Evolutionary conservation across 164 flowering plant genomes (phyloP), one percentile per base, ranked within the genome.

Genomic region (Annona cherimola): DNA sequence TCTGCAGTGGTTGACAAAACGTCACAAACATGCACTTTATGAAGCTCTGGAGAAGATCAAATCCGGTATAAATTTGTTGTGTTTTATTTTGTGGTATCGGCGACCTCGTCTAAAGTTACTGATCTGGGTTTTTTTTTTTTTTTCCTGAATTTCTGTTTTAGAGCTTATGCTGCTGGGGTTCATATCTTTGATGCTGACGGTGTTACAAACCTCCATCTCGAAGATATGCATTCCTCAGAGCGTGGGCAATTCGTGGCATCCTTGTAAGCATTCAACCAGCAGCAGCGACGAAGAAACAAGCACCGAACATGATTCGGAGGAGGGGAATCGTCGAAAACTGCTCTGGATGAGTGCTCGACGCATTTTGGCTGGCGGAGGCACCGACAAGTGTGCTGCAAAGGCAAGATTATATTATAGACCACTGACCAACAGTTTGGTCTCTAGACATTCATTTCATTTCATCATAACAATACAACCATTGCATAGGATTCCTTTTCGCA

Each of bases 111-210:
- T 3, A 19, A 61, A 54, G 8, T 1, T 54, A 54, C 16, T 16
- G 1, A 1, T 54, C 59, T 54, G 1, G 59, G 16, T 54, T 54
- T 7, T 54, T 2, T 54, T 54, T 26, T 26, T 26, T 26, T 26
- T 26, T 26, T 1, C 59, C 3, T 1, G 16, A 54, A 54, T 26
- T 26, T 26, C 35, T 26, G 35, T 26, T 26, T 57, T 61, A 87
- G 90, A 87, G 86, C 83, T 89, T 69, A 90, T 88, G 94, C 75
- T 92, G 63, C 60, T 89, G 76, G 95, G 90, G 8, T 92, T 92
- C 62, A 83, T 92, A 78, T 87, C 90, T 1, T 74, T 89, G 79
- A 84, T 89, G 3, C 84, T 84, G 6, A 83, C 88, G 40, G 82
- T 86, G 20, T 76, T 73, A 6, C 82, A 82, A 79, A 76, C 71